Evolutionary conservation across 331 rosid species (phyloP).

Genomic region (Ulmus americana): DNA sequence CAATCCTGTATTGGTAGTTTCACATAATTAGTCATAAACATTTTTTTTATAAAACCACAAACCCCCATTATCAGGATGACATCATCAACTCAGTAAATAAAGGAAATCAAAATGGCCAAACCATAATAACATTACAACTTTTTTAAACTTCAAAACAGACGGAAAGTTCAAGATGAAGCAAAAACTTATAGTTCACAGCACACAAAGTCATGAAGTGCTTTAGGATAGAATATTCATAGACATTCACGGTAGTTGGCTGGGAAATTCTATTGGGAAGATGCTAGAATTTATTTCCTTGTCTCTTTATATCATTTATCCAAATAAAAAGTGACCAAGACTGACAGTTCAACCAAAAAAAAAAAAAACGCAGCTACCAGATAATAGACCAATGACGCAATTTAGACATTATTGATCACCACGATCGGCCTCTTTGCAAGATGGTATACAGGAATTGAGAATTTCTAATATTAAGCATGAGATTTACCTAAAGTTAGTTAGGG

Average conservation of each 20-base stretch:
- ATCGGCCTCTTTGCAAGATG: not conserved
- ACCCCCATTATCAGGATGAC: not conserved
- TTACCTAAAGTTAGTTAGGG: conserved; percentile 78
- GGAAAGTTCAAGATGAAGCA: not conserved
- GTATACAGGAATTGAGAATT: not conserved
- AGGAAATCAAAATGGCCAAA: conserved; percentile 3
- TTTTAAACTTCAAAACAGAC: not conserved
- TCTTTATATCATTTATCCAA: not conserved
- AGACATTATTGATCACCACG: not conserved
- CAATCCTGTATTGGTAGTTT: conserved; percentile 47
- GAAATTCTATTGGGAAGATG: not conserved
- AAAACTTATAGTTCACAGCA: not conserved
- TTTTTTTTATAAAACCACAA: not conserved
- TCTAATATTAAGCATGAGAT: conserved; percentile 5
- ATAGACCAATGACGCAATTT: not conserved
- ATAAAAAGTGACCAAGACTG: not conserved
- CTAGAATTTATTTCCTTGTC: not conserved
- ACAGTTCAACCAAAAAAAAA: not conserved
- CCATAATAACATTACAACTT: not conserved
- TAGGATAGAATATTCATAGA: not conserved
- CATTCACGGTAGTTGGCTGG: not conserved
- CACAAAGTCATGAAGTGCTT: not conserved
- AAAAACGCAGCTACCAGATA: not conserved
- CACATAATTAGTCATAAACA: conserved; percentile 19
- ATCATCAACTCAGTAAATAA: not conserved